phyloP scores from a whole-genome alignment of 768 basidiomycete species.

The Mycena capillaripes region DNA sequence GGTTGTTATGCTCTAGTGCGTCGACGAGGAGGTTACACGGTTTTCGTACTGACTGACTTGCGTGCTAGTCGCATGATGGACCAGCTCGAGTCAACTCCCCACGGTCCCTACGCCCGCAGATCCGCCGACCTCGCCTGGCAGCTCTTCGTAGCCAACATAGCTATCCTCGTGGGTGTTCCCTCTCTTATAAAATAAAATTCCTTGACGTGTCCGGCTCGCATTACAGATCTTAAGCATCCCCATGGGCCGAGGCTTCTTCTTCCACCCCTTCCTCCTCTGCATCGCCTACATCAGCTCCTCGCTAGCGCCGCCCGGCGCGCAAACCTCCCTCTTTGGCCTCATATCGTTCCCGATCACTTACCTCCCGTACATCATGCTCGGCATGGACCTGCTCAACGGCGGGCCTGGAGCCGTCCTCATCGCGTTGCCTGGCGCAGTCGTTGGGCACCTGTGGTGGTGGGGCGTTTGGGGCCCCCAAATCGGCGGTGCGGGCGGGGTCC shows the following conservation, averaged over 20 bases:
- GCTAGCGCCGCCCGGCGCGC: conserved; percentile 74
- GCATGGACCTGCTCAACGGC: conserved; percentile 75
- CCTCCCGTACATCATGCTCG: conserved; percentile 82
- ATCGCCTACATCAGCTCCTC: conserved; percentile 78
- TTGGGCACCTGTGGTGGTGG: conserved; percentile 91
- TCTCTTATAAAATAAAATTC: background rate
- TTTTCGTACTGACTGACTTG: background rate
- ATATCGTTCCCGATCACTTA: conserved; percentile 79
- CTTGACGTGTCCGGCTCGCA: background rate
- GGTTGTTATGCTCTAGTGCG: conserved; percentile 76
- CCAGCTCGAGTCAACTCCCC: conserved; percentile 75
- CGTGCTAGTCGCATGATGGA: conserved; percentile 72
- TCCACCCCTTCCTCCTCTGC: conserved; percentile 74
- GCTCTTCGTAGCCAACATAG: conserved; percentile 64
- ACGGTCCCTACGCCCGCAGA: conserved; percentile 66
- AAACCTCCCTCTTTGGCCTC: conserved; percentile 85
- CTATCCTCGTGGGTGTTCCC: conserved; percentile 69
- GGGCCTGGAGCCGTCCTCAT: conserved; percentile 70
- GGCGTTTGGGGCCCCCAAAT: conserved; percentile 66
- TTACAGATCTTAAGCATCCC: conserved; percentile 69
- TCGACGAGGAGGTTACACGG: background rate
- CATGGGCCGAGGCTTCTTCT: conserved; percentile 67
- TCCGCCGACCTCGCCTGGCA: conserved; percentile 88
- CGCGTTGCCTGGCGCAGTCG: conserved; percentile 76
- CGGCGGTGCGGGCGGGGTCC: conserved; percentile 56